Percentiles rank a stretch among this genome's conserved stretches.
phyloP scores from a whole-genome alignment of 352 stramenopile genomes.

The Aphanomyces euteiches region DNA sequence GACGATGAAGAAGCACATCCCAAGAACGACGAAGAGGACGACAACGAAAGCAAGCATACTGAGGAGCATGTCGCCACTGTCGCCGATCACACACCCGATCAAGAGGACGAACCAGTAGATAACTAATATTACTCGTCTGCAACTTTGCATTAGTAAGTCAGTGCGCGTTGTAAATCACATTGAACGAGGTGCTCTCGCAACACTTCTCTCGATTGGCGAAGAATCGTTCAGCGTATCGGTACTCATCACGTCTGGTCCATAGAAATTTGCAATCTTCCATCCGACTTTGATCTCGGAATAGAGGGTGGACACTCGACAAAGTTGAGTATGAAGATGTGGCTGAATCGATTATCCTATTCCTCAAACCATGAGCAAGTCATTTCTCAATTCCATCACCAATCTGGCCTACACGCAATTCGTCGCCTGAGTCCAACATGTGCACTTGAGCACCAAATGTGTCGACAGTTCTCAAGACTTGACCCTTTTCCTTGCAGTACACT shows the following conservation, averaged over 20 bases:
- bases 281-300: conserved; percentile 28
- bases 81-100: neutral
- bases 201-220: conserved; percentile 68
- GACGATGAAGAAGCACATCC: conserved; percentile 67
- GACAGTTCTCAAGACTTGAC: conserved; percentile 63
- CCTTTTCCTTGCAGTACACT: conserved; percentile 86
- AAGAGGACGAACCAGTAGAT: no score
- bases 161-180: conserved; percentile 79
- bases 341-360: no score
- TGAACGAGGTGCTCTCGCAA: conserved; percentile 52
- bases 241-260: conserved; percentile 56
- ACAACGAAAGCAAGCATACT: conserved; percentile 21
- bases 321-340: conserved; percentile 82
- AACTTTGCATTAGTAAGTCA: conserved; percentile 54
- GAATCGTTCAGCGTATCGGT: conserved; percentile 63
- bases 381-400: neutral
- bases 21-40: conserved; percentile 45
- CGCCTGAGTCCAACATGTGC: conserved; percentile 74
- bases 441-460: conserved; percentile 82
- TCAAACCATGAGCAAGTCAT: no score
- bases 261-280: conserved; percentile 37
- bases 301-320: conserved; percentile 56
- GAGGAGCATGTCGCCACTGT: neutral
- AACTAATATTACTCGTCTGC: conserved; percentile 34
- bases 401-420: conserved; percentile 70